A percentile compares a stretch with the other conserved stretches of the same genome.
phyloP scores from a whole-genome alignment of 768 basidiomycete genomes.

The Sarcodon sp. region DNA sequence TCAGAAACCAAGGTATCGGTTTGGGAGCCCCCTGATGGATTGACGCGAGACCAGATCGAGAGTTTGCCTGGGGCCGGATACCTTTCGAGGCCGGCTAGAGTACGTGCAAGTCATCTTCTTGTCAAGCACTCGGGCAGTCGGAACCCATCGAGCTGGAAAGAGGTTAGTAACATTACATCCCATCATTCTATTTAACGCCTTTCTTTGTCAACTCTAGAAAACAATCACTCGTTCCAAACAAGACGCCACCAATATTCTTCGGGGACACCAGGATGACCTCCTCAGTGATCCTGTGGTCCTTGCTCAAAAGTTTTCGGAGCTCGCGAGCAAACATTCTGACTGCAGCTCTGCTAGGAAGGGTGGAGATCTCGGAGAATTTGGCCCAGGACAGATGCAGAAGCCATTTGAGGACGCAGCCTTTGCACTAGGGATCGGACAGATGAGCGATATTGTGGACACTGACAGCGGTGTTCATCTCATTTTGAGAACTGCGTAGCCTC shows the following conservation, averaged over 20 bases:
- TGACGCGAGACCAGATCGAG: conserved; percentile 48
- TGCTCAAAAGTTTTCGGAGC: conserved; percentile 52
- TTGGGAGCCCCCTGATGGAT: conserved; percentile 64
- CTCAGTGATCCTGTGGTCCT: no score
- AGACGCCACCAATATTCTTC: conserved; percentile 77
- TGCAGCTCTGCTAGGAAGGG: conserved; percentile 74
- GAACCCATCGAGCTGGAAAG: conserved; percentile 75
- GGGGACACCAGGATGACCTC: conserved; percentile 51
- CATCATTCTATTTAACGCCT: background rate
- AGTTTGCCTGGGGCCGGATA: conserved; percentile 58
- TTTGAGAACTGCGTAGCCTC: conserved; percentile 60
- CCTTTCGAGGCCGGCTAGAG: conserved; percentile 36
- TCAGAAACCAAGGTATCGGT: conserved; percentile 48
- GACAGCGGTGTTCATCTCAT: conserved; percentile 96
- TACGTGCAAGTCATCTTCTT: conserved; percentile 90
- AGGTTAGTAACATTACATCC: conserved; percentile 30
- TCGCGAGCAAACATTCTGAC: conserved; percentile 74
- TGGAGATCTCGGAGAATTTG: conserved; percentile 87
- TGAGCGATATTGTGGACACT: conserved; percentile 74
- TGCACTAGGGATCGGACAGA: conserved; percentile 54
- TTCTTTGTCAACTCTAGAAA: conserved; percentile 20
- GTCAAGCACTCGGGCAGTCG: conserved; percentile 83
- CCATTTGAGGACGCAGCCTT: conserved; percentile 89
- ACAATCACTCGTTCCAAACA: conserved; percentile 81
- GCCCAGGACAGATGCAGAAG: conserved; percentile 88